Conservation (phyloP, 805 yeast genomes). For the Candida broadrunensis region DNA sequence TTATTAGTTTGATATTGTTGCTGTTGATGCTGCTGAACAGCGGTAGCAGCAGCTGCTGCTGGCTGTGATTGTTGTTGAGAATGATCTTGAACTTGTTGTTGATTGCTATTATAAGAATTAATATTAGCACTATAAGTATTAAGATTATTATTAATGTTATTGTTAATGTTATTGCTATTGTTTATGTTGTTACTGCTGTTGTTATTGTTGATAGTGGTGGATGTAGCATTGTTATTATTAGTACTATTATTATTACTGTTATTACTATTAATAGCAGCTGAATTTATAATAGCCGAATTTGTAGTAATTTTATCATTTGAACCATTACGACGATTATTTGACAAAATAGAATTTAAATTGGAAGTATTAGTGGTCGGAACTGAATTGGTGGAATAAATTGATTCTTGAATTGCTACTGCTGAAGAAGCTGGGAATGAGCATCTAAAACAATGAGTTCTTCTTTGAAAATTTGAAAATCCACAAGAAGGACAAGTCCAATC, state of each 20-base stretch:
- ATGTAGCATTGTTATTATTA: not conserved
- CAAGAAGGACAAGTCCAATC: constrained; percentile 98
- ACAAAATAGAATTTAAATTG: not conserved
- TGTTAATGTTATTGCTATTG: not conserved
- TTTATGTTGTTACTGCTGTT: not conserved
- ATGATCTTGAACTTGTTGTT: constrained; percentile 1
- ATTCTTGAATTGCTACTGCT: constrained; percentile 66
- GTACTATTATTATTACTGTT: not conserved
- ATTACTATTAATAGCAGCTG: constrained; percentile 6
- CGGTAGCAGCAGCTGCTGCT: not conserved
- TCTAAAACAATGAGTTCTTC: constrained; percentile 90
- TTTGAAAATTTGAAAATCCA: constrained; percentile 91
- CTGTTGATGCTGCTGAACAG: constrained; percentile 9
- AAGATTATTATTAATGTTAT: not conserved
- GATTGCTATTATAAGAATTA: constrained; percentile 1
- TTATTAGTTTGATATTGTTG: constrained; percentile 4
- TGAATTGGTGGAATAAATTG: constrained; percentile 35
- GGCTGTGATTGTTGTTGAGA: not conserved
- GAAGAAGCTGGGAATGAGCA: constrained; percentile 85
- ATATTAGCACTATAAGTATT: not conserved
- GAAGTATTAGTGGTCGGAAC: not conserved
- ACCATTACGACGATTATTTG: constrained; percentile 6
- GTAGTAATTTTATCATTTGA: constrained; percentile 13
- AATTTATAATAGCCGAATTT: constrained; percentile 11
- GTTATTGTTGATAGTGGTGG: no score